Conservation (phyloP, 495 filamentous ascomycete genomes). For the Mycothermus thermophilus region DNA sequence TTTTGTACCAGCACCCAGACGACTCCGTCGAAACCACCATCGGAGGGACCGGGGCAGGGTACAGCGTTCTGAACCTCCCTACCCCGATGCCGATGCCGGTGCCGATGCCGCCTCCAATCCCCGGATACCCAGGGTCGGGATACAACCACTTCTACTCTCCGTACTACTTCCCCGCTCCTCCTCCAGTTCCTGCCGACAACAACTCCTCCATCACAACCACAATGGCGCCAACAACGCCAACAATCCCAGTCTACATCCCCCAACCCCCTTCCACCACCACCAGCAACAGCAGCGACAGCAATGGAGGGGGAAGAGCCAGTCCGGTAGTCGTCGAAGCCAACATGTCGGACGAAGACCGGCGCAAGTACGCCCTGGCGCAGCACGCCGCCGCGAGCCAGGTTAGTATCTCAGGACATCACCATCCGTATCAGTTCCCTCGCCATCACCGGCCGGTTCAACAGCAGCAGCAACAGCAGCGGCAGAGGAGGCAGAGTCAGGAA, state of each 20-base stretch:
- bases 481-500: neutral
- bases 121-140: too few relatives aligned
- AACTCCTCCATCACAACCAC: too few relatives aligned
- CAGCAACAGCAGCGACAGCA: constrained; percentile 59
- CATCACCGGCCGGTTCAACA: too few relatives aligned
- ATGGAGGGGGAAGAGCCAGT: neutral
- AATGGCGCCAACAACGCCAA: neutral
- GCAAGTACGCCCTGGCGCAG: constrained; percentile 50
- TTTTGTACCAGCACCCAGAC: constrained; percentile 40
- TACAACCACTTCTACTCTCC: neutral
- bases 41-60: constrained; percentile 7
- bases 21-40: constrained; percentile 45
- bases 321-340: constrained; percentile 77
- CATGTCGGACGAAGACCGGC: constrained; percentile 63
- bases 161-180: neutral
- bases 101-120: too few relatives aligned
- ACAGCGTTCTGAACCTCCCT: neutral
- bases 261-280: constrained; percentile 26
- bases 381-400: constrained; percentile 50
- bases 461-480: constrained; percentile 19
- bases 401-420: too few relatives aligned
- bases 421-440: too few relatives aligned
- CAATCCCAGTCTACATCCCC: neutral
- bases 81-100: too few relatives aligned
- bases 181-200: neutral